Base-by-base conservation (phyloP, 768 basidiomycete genomes). In the Tremella fuciformis region DNA sequence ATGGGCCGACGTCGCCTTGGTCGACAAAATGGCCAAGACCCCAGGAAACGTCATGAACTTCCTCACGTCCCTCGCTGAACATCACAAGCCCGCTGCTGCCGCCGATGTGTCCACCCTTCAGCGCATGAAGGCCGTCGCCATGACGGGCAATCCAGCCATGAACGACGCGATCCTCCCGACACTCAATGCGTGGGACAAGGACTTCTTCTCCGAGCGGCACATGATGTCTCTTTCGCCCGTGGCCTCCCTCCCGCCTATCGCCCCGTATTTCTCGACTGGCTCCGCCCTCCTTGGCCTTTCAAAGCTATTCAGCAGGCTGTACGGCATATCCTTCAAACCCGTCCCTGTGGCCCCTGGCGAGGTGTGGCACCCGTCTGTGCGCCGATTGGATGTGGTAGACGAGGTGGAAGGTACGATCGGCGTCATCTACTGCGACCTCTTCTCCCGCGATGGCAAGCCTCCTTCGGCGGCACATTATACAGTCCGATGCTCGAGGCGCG, bases 391-490 rank as follows among this genome's bases (percentile, higher is more conserved):
- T 71, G 94, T 99, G 1, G 82, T 97, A 16, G 92, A 97, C 73
- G 90, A 97, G 68, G 81, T 85, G 13, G 84, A 83, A 63, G 93
- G 92, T 0, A 76, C 89, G 22, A 85, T 99, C 53, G 96, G 96
- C 1, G 90, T 89, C 84, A 88, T 99, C 74, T 99, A 93, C 72
- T 87, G 89, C 9, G 96, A 99, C 76, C 80, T 98, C 18, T 96
- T 92, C 75, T 82, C 85, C 1, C 81, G 96, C 42, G 79, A 81
- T 26, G 90, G 89, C 11, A 99, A 99, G 77, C 83, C 88, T 3
- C 84, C 85, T 48, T 91, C 92, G 2, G 92, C 96, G 0, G 96
- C 96, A 0, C 96, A 99, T 77, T 99, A 97, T 76, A 98, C 96
- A 6, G 91, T 99, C 22, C 84, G 92, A 2, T 98, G 96, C 78